These are phyloP conservation scores for Pseudofabraea citricarpa DNA, from an alignment of 2,329 filamentous ascomycete species.

Conservation along the genomic window DNA sequence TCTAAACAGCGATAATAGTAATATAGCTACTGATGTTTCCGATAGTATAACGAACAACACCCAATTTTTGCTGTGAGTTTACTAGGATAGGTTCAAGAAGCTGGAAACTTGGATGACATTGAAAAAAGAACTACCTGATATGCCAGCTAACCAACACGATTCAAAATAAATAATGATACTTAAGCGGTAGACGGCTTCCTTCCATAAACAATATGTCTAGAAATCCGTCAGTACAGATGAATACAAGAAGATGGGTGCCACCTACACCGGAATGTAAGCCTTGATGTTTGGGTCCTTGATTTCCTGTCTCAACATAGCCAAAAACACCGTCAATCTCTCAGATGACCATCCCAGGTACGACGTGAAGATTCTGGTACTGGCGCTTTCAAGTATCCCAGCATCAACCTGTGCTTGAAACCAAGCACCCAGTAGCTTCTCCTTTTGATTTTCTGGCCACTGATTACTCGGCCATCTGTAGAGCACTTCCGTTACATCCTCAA, in stretches of 20 bases:
- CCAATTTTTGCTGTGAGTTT: no score
- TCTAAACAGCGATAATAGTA: no score
- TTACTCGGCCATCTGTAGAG: conserved; percentile 44
- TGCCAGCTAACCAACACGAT: no score
- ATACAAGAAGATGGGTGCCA: background rate
- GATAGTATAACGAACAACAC: no score
- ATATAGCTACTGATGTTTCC: no score
- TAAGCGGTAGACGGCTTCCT: no score
- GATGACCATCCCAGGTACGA: conserved; percentile 19
- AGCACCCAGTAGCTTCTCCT: conserved; percentile 43
- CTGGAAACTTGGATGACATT: no score
- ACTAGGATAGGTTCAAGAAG: no score
- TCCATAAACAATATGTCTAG: background rate
- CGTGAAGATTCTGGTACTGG: conserved; percentile 15
- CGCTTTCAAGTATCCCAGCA: background rate
- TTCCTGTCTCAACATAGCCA: conserved; percentile 25
- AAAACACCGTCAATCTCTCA: conserved; percentile 26
- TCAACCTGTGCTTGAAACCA: conserved; percentile 3
- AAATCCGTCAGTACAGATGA: background rate
- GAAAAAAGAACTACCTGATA: no score
- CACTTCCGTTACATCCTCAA: conserved; percentile 42
- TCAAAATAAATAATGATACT: no score
- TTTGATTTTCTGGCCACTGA: conserved; percentile 42
- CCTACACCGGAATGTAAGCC: conserved; percentile 9
- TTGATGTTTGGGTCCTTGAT: conserved; percentile 25